phyloP scores from a whole-genome alignment of 2,329 filamentous ascomycete genomes.

The Capronia americana region DNA sequence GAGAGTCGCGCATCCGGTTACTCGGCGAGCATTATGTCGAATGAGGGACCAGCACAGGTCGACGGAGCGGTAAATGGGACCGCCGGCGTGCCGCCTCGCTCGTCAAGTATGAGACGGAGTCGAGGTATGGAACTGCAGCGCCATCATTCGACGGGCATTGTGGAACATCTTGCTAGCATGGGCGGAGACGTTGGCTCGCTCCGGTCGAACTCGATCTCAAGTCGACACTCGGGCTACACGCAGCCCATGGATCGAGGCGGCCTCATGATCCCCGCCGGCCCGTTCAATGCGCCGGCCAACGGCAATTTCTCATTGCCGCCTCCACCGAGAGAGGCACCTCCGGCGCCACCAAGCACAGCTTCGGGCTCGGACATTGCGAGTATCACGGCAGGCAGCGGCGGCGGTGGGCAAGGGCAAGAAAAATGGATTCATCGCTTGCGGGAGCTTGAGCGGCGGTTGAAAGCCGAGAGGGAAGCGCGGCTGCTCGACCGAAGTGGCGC shows the following conservation, averaged over 20 bases:
- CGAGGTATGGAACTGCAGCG: conserved; percentile 44
- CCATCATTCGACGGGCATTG: conserved; percentile 60
- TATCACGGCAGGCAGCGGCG: conserved; percentile 25
- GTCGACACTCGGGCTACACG: conserved; percentile 30
- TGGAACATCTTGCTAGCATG: conserved; percentile 48
- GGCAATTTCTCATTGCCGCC: conserved; percentile 38
- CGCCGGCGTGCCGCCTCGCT: conserved; percentile 39
- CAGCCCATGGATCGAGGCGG: conserved; percentile 27
- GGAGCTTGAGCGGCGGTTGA: conserved; percentile 86
- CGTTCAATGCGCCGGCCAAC: conserved; percentile 36
- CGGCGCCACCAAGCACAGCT: conserved; percentile 33
- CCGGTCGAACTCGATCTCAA: conserved; percentile 37
- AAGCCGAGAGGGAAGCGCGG: conserved; percentile 85
- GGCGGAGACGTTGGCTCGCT: conserved; percentile 40
- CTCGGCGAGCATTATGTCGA: conserved; percentile 30
- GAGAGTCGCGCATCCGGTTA: conserved; percentile 37
- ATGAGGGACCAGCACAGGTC: conserved; percentile 29
- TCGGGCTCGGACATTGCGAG: conserved; percentile 36
- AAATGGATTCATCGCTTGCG: conserved; percentile 84
- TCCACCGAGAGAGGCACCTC: conserved; percentile 35
- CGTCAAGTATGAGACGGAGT: conserved; percentile 44
- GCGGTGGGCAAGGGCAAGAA: conserved; percentile 62
- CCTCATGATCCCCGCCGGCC: conserved; percentile 37
- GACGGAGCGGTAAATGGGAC: conserved; percentile 30
- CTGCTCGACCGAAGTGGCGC: conserved; percentile 85